Evolutionary conservation across 495 filamentous ascomycete species (phyloP).

Genomic region (Hyaloscypha variabilis): DNA sequence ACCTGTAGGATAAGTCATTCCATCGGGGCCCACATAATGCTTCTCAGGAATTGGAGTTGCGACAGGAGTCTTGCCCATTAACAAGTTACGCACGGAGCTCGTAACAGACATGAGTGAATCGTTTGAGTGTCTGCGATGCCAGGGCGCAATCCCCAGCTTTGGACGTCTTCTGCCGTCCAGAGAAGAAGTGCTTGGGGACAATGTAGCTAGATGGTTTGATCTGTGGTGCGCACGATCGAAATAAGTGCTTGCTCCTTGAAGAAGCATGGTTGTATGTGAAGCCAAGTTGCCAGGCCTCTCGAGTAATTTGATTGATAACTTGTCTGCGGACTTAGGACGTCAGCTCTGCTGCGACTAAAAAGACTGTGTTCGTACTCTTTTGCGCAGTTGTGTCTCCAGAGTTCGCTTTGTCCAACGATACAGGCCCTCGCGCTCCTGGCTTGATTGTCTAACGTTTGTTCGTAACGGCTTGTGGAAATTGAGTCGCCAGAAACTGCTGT

Average conservation of each 20-base stretch:
- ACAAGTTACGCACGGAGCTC: slow-evolving; percentile 40
- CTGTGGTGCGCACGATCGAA: slow-evolving; percentile 17
- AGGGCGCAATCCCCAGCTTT: slow-evolving; percentile 42
- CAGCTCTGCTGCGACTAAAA: background rate
- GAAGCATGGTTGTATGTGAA: slow-evolving; percentile 28
- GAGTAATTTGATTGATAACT: background rate
- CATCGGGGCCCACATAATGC: slow-evolving; percentile 14
- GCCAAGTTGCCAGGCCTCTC: background rate
- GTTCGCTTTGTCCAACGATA: slow-evolving; percentile 25
- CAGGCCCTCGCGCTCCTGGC: slow-evolving; percentile 13
- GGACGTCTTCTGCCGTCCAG: slow-evolving; percentile 28
- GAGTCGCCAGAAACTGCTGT: background rate
- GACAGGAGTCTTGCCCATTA: slow-evolving; percentile 40
- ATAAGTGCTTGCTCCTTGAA: slow-evolving; percentile 26
- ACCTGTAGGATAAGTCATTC: slow-evolving; percentile 21
- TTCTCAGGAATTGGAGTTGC: slow-evolving; percentile 29
- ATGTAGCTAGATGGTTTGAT: background rate
- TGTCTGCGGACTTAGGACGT: slow-evolving; percentile 12
- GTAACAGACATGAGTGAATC: slow-evolving; percentile 38
- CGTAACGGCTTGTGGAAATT: slow-evolving; percentile 2
- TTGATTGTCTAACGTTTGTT: too few species aligned
- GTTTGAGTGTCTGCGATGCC: slow-evolving; percentile 42
- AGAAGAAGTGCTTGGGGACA: slow-evolving; percentile 6
- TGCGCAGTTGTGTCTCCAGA: slow-evolving; percentile 8
- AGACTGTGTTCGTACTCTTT: background rate